Conservation (phyloP, 2,329 filamentous ascomycete genomes). For the Zelopaecilomyces penicillatus region DNA sequence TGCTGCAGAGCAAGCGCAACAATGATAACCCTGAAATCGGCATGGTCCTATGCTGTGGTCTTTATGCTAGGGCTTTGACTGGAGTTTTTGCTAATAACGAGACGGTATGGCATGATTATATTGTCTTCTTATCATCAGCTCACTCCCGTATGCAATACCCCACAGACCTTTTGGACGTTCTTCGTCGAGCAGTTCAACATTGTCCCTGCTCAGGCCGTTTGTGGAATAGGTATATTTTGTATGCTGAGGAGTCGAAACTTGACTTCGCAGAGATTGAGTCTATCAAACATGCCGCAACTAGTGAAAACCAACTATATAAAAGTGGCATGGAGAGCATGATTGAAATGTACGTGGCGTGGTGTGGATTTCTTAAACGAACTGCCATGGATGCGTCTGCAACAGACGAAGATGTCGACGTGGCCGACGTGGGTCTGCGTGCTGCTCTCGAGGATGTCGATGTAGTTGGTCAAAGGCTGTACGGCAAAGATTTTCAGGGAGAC, state of each 20-base stretch:
- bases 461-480: conserved; percentile 67
- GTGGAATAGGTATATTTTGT: conserved; percentile 84
- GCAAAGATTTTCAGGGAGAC: conserved; percentile 71
- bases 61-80: conserved; percentile 72
- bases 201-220: conserved; percentile 88
- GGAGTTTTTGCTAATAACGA: conserved; percentile 64
- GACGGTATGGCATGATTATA: conserved; percentile 73
- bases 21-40: conserved; percentile 36
- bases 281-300: conserved; percentile 88
- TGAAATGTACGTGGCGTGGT: conserved; percentile 91
- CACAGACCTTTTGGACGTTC: conserved; percentile 52
- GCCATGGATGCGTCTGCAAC: conserved; percentile 66
- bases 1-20: conserved; percentile 47
- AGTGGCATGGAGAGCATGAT: conserved; percentile 82
- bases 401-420: conserved; percentile 80
- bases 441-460: conserved; percentile 80
- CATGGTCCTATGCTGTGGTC: conserved; percentile 47
- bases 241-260: conserved; percentile 68
- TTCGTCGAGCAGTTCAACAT: conserved; percentile 77
- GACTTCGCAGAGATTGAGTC: conserved; percentile 74
- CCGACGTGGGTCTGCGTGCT: conserved; percentile 79
- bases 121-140: conserved; percentile 60
- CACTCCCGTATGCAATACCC: conserved; percentile 29
- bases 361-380: conserved; percentile 79
- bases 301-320: conserved; percentile 73